A percentile compares a stretch with the other conserved stretches of the same genome.
Conservation (phyloP, 257 asterid genomes). For the Paulownia fortunei region DNA sequence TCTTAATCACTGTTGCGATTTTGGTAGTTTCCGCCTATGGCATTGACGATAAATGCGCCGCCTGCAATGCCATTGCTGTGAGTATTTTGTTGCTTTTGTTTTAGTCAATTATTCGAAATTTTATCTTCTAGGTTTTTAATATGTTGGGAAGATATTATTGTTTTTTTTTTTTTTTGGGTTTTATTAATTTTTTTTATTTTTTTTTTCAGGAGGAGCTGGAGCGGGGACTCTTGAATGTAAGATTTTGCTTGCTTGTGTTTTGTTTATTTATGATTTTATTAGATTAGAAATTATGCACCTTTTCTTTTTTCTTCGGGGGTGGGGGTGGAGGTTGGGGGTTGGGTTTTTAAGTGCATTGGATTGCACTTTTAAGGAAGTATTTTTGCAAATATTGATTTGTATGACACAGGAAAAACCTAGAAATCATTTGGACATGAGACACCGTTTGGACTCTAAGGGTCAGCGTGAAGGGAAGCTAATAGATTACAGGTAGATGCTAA, state of each 20-base stretch:
- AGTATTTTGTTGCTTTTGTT: slow-evolving; percentile 34
- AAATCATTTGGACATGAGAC: slow-evolving; percentile 96
- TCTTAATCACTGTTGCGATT: slow-evolving; percentile 25
- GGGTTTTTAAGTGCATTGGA: background rate
- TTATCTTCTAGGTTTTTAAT: background rate
- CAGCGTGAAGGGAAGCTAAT: slow-evolving; percentile 97
- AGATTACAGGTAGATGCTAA: slow-evolving; percentile 77
- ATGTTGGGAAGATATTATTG: background rate
- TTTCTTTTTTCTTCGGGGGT: background rate
- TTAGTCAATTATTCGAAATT: background rate
- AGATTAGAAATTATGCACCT: background rate
- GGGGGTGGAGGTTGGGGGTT: background rate
- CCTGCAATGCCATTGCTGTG: slow-evolving; percentile 94
- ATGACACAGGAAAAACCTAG: slow-evolving; percentile 83
- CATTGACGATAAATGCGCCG: slow-evolving; percentile 85
- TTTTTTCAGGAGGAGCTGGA: slow-evolving; percentile 88
- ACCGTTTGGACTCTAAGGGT: slow-evolving; percentile 95
- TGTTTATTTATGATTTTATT: background rate
- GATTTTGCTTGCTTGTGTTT: slow-evolving; percentile 28
- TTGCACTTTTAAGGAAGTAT: slow-evolving; percentile 2
- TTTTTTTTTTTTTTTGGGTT: background rate
- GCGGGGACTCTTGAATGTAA: slow-evolving; percentile 73
- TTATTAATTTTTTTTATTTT: slow-evolving; percentile 5
- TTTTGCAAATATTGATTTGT: slow-evolving; percentile 26
- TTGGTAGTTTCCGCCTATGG: slow-evolving; percentile 44